Percentiles rank a stretch among this genome's conserved stretches.
These are phyloP conservation scores for Fagopyrum esculentum DNA, from an alignment of 148 eudicot genomes.

Conservation along the genomic window DNA sequence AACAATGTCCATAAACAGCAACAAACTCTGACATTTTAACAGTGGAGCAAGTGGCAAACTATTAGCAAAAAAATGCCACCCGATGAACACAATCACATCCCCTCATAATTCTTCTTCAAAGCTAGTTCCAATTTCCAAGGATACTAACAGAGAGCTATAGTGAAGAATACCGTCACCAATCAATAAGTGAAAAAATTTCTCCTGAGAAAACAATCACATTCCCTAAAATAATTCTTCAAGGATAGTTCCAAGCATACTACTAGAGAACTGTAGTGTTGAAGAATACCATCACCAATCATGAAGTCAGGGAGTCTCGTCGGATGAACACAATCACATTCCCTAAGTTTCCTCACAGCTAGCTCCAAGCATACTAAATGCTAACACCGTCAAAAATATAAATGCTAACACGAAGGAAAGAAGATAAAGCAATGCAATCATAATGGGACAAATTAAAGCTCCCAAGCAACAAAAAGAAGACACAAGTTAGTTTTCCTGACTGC, in stretches of 20 bases:
- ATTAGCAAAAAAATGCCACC: too few species aligned
- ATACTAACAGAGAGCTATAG: too few species aligned
- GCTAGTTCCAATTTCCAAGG: too few species aligned
- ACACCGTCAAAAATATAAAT: background rate
- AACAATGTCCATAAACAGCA: constrained; percentile 5
- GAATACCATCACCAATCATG: background rate
- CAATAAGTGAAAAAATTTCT: too few species aligned
- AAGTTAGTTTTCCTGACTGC: background rate
- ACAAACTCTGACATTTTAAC: background rate
- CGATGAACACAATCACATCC: too few species aligned
- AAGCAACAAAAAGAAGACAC: background rate
- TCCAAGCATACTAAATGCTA: background rate
- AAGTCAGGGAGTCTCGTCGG: background rate
- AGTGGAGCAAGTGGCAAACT: background rate
- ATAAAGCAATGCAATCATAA: background rate
- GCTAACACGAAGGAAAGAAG: background rate
- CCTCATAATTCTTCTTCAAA: too few species aligned
- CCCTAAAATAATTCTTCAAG: too few species aligned
- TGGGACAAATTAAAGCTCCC: background rate
- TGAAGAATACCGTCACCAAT: too few species aligned
- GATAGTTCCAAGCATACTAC: background rate
- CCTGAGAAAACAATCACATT: too few species aligned
- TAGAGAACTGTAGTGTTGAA: background rate
- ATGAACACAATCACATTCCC: background rate
- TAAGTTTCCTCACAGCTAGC: background rate